Evolutionary conservation across 2,329 filamentous ascomycete species (phyloP).

Genomic region (Talaromyces pinophilus): DNA sequence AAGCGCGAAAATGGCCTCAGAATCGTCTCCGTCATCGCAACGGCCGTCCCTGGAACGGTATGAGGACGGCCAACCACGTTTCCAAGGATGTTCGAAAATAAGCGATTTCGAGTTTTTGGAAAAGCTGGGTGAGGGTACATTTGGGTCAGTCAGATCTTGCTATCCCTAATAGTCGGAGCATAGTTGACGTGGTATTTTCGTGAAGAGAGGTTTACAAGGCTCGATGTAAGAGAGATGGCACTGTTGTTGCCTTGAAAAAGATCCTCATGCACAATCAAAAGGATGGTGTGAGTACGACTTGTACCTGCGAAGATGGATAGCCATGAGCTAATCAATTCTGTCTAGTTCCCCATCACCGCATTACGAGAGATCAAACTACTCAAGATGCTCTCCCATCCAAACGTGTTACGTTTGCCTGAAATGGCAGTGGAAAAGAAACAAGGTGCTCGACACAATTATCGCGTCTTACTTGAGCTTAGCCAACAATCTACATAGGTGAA

Average conservation of each 20-base stretch:
- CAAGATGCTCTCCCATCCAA: conserved; percentile 89
- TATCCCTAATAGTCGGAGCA: not conserved
- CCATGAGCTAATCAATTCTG: not conserved
- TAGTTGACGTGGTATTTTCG: conserved; percentile 7
- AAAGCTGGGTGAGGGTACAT: conserved; percentile 87
- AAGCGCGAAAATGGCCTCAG: conserved; percentile 34
- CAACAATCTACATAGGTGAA: conserved; percentile 56
- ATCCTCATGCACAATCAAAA: conserved; percentile 99
- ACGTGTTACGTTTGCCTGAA: conserved; percentile 83
- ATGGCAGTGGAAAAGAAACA: conserved; percentile 86
- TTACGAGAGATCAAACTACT: conserved; percentile 96
- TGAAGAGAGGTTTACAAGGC: conserved; percentile 86
- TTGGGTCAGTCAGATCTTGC: conserved; percentile 63
- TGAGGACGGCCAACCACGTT: conserved; percentile 58
- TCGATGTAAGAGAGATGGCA: conserved; percentile 70
- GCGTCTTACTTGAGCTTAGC: conserved; percentile 16
- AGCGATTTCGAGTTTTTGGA: conserved; percentile 44
- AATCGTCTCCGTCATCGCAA: conserved; percentile 29
- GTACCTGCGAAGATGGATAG: not conserved
- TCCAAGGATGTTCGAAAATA: conserved; percentile 73
- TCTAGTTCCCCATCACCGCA: conserved; percentile 91
- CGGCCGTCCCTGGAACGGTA: conserved; percentile 48
- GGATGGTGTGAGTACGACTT: conserved; percentile 68
- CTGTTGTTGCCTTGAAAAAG: conserved; percentile 88
- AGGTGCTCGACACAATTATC: conserved; percentile 42